phyloP scores from a whole-genome alignment of 2,329 filamentous ascomycete species.

The Boeremia exigua region DNA sequence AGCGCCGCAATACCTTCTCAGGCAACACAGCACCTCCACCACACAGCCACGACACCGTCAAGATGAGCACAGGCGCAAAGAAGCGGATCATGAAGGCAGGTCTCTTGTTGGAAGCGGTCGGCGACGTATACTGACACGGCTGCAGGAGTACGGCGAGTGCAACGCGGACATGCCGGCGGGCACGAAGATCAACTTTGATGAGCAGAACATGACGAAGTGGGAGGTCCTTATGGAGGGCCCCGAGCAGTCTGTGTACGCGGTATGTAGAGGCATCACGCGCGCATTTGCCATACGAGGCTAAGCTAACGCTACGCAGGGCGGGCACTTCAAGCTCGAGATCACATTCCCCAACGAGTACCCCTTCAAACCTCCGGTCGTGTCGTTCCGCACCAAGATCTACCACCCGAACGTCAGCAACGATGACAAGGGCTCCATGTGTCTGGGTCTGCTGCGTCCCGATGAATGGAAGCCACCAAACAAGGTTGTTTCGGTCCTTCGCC shows the following conservation, averaged over 20 bases:
- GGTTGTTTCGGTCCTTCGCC: conserved; percentile 76
- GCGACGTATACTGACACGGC: conserved; percentile 15
- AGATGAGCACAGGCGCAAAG: conserved; percentile 48
- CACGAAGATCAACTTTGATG: conserved; percentile 58
- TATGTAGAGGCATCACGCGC: conserved; percentile 47
- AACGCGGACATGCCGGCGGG: conserved; percentile 43
- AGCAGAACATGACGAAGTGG: conserved; percentile 72
- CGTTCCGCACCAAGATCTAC: conserved; percentile 89
- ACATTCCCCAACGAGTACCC: conserved; percentile 81
- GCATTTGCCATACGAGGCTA: background rate
- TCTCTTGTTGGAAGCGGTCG: background rate
- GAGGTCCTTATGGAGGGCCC: conserved; percentile 71
- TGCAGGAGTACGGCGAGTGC: conserved; percentile 47
- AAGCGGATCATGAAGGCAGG: conserved; percentile 56
- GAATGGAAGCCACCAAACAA: conserved; percentile 91
- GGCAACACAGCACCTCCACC: conserved; percentile 10
- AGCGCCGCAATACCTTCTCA: conserved; percentile 16
- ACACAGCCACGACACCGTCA: conserved; percentile 25
- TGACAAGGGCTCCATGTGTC: conserved; percentile 81
- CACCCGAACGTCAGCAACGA: conserved; percentile 95
- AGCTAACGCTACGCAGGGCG: conserved; percentile 58
- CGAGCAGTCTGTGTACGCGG: conserved; percentile 68
- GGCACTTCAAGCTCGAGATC: conserved; percentile 75
- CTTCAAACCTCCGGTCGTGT: conserved; percentile 83
- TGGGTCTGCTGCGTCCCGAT: conserved; percentile 81